Evolutionary conservation across 2,329 filamentous ascomycete genomes (phyloP).

Genomic region (Trichoderma oligosporum): DNA sequence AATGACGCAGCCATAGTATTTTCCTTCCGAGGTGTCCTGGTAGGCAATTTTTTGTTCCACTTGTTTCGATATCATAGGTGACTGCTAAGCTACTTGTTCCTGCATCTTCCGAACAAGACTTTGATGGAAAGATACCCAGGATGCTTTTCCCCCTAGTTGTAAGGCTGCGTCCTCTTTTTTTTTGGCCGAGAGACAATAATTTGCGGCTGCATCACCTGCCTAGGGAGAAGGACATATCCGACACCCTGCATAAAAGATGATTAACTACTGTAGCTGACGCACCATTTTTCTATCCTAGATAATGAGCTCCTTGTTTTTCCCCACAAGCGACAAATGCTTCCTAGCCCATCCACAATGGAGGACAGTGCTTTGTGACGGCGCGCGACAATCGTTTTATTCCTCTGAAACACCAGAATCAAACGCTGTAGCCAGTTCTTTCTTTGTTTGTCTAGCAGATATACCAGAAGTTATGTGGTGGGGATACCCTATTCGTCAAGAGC

Average conservation of each 20-base stretch:
- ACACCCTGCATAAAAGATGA: not conserved
- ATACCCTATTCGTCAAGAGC: slow-evolving; percentile 23
- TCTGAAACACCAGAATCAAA: slow-evolving; percentile 23
- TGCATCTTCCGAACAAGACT: not conserved
- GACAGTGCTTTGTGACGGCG: slow-evolving; percentile 29
- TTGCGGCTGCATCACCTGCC: not conserved
- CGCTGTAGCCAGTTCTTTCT: slow-evolving; percentile 35
- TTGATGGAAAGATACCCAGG: not conserved
- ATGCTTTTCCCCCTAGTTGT: not conserved
- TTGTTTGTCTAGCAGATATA: slow-evolving; percentile 34
- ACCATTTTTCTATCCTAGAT: slow-evolving; percentile 27
- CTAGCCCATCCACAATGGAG: slow-evolving; percentile 37
- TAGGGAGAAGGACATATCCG: not conserved
- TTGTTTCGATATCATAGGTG: not conserved
- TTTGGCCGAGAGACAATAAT: not conserved
- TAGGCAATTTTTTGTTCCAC: slow-evolving; percentile 24
- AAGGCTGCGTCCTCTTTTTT: not conserved
- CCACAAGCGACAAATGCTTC: slow-evolving; percentile 35
- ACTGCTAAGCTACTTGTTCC: not conserved
- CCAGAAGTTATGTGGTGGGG: slow-evolving; percentile 33
- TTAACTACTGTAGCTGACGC: not conserved
- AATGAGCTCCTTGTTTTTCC: slow-evolving; percentile 39
- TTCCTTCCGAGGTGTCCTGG: slow-evolving; percentile 37
- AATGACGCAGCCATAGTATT: slow-evolving; percentile 39
- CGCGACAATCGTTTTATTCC: slow-evolving; percentile 28